These are phyloP conservation scores for Saccharomycopsis schoenii DNA, from an alignment of 805 yeast genomes.

Conservation along the genomic window DNA sequence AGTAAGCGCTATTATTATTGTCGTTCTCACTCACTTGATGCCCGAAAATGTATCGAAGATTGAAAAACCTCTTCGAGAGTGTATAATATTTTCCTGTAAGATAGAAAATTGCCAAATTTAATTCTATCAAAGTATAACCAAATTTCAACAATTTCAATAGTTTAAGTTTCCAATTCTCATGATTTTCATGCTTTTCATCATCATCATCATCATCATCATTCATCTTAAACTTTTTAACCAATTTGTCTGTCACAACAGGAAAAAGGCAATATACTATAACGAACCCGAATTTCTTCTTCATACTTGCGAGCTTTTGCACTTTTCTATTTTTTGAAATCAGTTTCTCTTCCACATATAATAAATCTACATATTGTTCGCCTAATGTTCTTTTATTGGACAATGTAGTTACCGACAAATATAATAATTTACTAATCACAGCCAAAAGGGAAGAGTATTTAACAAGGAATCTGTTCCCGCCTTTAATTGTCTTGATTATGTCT, in stretches of 20 bases:
- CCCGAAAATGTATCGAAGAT: constrained; percentile 69
- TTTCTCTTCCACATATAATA: constrained; percentile 43
- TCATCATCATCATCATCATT: constrained; percentile 11
- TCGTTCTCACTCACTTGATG: constrained; percentile 38
- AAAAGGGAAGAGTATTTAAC: constrained; percentile 55
- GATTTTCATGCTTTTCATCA: constrained; percentile 14
- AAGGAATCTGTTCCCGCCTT: constrained; percentile 45
- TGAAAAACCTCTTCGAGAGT: constrained; percentile 64
- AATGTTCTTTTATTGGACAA: constrained; percentile 67
- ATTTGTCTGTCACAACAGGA: constrained; percentile 42
- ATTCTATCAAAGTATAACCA: constrained; percentile 41
- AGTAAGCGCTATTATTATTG: constrained; percentile 21
- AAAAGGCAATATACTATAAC: constrained; percentile 49
- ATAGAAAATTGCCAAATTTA: constrained; percentile 77
- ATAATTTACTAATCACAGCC: constrained; percentile 42
- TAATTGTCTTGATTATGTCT: constrained; percentile 43
- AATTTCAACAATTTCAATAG: constrained; percentile 2
- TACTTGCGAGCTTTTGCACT: constrained; percentile 31
- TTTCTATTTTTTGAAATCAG: background rate
- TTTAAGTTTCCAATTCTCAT: constrained; percentile 12
- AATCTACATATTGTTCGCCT: constrained; percentile 91
- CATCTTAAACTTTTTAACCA: constrained; percentile 4
- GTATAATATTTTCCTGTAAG: constrained; percentile 76
- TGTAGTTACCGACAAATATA: constrained; percentile 71
- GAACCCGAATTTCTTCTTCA: constrained; percentile 43